A percentile compares a stretch with the other conserved stretches of the same genome.
These are phyloP conservation scores for Beauveria pseudobassiana DNA, from an alignment of 2,329 filamentous ascomycete genomes.

Conservation along the genomic window DNA sequence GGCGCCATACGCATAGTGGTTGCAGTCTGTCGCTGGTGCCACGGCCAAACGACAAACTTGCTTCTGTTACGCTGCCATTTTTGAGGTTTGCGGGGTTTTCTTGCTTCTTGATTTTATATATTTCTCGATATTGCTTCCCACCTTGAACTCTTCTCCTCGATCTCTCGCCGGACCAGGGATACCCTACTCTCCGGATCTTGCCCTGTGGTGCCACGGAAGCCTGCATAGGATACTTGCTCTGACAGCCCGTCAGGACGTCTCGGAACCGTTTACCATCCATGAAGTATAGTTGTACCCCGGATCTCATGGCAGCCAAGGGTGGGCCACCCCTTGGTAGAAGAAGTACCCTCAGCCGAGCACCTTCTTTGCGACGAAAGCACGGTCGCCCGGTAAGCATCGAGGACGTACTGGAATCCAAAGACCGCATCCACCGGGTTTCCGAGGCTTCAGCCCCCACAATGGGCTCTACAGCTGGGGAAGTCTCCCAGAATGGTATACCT, in stretches of 20 bases:
- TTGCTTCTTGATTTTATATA: not conserved
- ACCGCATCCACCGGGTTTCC: not conserved
- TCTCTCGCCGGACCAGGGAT: not conserved
- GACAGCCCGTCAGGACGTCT: not conserved
- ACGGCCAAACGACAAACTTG: not conserved
- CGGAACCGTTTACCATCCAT: not conserved
- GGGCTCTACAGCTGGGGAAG: not conserved
- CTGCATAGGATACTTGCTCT: not conserved
- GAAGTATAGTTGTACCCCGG: not conserved
- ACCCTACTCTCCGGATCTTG: not conserved
- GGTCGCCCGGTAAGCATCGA: constrained; percentile 3
- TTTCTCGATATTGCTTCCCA: not conserved
- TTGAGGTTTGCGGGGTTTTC: not conserved
- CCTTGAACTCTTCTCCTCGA: not conserved
- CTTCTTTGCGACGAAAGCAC: constrained; percentile 5
- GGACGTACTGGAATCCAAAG: constrained; percentile 1
- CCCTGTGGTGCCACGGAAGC: not conserved
- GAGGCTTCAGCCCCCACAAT: not conserved
- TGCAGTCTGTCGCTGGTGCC: not conserved
- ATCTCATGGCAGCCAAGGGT: not conserved
- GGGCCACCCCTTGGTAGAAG: not conserved
- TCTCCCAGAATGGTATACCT: not conserved
- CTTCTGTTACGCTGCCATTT: not conserved
- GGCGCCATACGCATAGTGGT: constrained; percentile 1
- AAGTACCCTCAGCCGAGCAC: constrained; percentile 7